These are phyloP conservation scores for Sporothrix curviconia DNA, from an alignment of 2,329 filamentous ascomycete species.

Conservation along the genomic window DNA sequence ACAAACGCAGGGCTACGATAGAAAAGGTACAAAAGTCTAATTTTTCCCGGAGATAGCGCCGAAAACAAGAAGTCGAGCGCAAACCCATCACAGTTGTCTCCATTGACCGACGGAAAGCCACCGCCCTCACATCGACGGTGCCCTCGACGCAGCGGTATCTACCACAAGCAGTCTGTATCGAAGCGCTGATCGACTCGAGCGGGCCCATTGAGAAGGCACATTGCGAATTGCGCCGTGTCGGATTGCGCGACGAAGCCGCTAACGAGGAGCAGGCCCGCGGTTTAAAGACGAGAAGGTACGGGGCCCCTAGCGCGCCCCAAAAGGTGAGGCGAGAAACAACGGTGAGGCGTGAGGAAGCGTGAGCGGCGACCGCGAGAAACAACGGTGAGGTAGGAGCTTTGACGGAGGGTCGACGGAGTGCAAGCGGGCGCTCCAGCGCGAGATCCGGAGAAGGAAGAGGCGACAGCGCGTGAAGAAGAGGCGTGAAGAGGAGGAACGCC, in stretches of 20 bases:
- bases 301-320: conserved; percentile 56
- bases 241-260: conserved; percentile 62
- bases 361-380: too few species aligned
- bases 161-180: conserved; percentile 63
- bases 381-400: conserved; percentile 57
- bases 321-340: conserved; percentile 55
- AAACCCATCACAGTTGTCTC: conserved; percentile 66
- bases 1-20: conserved; percentile 67
- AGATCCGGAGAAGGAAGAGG: conserved; percentile 28
- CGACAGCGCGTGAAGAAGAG: conserved; percentile 33
- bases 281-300: conserved; percentile 70
- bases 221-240: conserved; percentile 60
- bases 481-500: conserved; percentile 29
- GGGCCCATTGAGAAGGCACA: conserved; percentile 62
- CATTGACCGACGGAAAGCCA: conserved; percentile 66
- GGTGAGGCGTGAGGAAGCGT: conserved; percentile 56
- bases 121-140: conserved; percentile 70
- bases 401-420: conserved; percentile 43
- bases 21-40: conserved; percentile 56
- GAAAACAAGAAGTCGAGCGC: conserved; percentile 67
- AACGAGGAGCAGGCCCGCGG: conserved; percentile 58
- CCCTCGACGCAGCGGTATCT: conserved; percentile 69
- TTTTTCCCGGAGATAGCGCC: conserved; percentile 64
- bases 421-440: conserved; percentile 22
- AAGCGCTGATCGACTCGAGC: conserved; percentile 59